phyloP scores from a whole-genome alignment of 148 eudicot species.

The Rhododendron kiyosumense region DNA sequence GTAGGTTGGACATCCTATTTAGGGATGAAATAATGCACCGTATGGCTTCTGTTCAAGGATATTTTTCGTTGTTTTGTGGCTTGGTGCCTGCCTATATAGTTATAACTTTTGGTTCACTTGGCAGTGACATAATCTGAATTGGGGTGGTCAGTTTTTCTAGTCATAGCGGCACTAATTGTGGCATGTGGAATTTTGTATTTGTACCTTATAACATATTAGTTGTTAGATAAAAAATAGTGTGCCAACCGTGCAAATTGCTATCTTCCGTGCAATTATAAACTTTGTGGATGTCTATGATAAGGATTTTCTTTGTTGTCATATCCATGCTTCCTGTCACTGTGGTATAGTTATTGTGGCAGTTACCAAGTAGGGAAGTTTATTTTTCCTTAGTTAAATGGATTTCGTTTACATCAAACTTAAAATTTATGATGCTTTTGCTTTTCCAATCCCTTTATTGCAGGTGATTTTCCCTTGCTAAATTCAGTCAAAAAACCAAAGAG shows the following conservation, averaged over 20 bases:
- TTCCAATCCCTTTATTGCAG: constrained; percentile 1
- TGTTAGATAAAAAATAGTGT: background rate
- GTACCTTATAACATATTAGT: background rate
- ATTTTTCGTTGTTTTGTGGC: background rate
- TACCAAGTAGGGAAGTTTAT: background rate
- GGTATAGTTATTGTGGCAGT: background rate
- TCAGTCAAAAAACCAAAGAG: background rate
- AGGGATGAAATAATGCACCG: background rate
- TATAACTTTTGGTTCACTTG: background rate
- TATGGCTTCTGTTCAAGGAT: background rate
- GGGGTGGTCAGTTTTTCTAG: background rate
- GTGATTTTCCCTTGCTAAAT: background rate
- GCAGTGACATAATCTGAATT: background rate
- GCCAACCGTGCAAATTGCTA: background rate
- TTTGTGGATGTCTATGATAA: background rate
- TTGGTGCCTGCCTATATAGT: background rate
- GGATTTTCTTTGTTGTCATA: background rate
- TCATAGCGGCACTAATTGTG: background rate
- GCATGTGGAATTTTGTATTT: background rate
- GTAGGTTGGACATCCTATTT: background rate
- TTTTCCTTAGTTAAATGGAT: background rate
- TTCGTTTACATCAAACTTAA: background rate
- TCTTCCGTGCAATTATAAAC: background rate
- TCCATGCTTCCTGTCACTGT: background rate
- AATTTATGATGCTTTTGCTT: background rate